Evolutionary conservation across 1,284 basidiomycete species (phyloP), one percentile per base, ranked within the genome.

Genomic region (Porogramme epimiltina): DNA sequence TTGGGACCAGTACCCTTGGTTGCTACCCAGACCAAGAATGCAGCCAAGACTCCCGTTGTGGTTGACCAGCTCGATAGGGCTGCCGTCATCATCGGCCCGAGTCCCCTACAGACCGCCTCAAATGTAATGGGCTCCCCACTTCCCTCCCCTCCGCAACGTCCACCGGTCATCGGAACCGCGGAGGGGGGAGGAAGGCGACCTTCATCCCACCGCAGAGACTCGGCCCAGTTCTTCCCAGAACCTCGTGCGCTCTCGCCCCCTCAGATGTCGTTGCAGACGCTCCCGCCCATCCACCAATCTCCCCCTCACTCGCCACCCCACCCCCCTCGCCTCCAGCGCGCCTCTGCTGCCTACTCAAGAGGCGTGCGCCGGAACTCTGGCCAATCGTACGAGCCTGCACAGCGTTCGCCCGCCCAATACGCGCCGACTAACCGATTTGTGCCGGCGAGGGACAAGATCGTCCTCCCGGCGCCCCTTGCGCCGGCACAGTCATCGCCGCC

Each of bases 381-480:
- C 20, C 36, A 15, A 34, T 18, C 3, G 24, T 33, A n/a, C 52
- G 52, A 52, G 9, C 10, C 40, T 15, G 44, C 45, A 28, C 48
- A 43, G 22, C 15, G 23, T 15, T 6, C 40, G 2, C 15, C 42
- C 34, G 5, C n/a, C 15, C 47, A 36, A 4, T 46, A 42, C 42
- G 22, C 47, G 10, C 51, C 47, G 18, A 13, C 42, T 20, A 60
- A 55, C 19, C 54, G 58, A n/a, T 61, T 55, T 31, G 52, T 52
- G 3, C 62, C 57, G 2, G 51, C 46, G 16, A 40, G 57, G 31
- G 61, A 60, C 20, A 40, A 45, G 31, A 59, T 65, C 28, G 56
- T 63, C 13, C 54, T 65, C 6, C 63, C 63, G 6, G 31, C 61
- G 1, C 63, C 55, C 26, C 51, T 65, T 3, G 60, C 59, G 2